Conservation (phyloP, 805 yeast genomes). For the Pichia sporocuriosa region DNA sequence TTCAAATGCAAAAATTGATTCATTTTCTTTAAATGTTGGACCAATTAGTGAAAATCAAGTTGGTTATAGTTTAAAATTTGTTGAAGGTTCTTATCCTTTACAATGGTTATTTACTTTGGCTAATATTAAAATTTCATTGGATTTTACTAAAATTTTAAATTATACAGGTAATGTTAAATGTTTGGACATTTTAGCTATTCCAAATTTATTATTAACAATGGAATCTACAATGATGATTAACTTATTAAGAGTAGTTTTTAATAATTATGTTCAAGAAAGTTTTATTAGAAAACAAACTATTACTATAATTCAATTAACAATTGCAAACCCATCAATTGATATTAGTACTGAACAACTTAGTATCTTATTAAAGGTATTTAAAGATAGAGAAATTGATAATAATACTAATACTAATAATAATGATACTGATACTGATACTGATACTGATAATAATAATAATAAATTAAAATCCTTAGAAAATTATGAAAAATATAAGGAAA, state of each 20-base stretch:
- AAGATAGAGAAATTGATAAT: background rate
- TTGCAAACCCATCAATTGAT: conserved; percentile 41
- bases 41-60: conserved; percentile 25
- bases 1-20: conserved; percentile 14
- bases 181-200: conserved; percentile 28
- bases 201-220: conserved; percentile 19
- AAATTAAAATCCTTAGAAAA: too few relatives aligned
- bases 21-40: conserved; percentile 15
- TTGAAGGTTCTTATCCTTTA: conserved; percentile 36
- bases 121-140: conserved; percentile 27
- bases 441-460: too few relatives aligned
- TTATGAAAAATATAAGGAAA: background rate
- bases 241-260: conserved; percentile 13
- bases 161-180: conserved; percentile 12
- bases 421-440: too few relatives aligned
- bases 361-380: conserved; percentile 20
- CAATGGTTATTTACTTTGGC: conserved; percentile 34
- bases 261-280: conserved; percentile 18
- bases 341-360: conserved; percentile 35
- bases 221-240: conserved; percentile 19
- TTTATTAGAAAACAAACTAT: conserved; percentile 23
- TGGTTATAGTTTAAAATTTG: conserved; percentile 40
- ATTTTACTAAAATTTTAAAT: conserved; percentile 16
- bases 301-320: conserved; percentile 31
- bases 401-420: background rate